Base-by-base conservation (phyloP, 306 rosid genomes). In the Ziziphus jujuba region DNA sequence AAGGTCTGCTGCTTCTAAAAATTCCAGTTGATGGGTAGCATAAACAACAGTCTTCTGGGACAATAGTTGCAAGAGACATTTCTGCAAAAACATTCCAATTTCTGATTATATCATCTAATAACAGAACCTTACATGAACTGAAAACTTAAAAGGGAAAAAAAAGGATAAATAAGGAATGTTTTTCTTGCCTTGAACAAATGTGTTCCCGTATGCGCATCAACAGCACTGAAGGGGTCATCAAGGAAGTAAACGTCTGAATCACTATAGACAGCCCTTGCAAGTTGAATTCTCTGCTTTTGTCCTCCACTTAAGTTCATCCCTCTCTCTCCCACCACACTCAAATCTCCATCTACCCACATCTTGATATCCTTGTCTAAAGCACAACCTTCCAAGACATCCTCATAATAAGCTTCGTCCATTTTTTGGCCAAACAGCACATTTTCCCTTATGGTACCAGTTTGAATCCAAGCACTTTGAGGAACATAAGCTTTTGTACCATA, bases 391-490 rank as follows among this genome's bases (percentile, higher is more conserved):
- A 92, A 55, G 64, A 92, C 96, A 56, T 74, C 70, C 62, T 86
- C 91, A 38, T 87, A 92, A 7, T 71, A 76, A 14, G 55, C 85
- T 51, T 35, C 22, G 0, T 81, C 74, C 87, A 92, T 89, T 72
- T 83, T 19, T 87, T 70, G 87, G 20, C 97, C 98, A 75, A 90
- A 92, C 77, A 92, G 31, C 9, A 92, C 81, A 66, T 92, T 92
- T 17, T 92, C 97, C 72, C 93, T 90, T 14, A 92, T 51, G 5
- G 97, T 86, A 65, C 97, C 97, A 2, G 97, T 81, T 63, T 90
- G 98, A 70, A 92, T 92, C 98, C 98, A 92, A 15, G 98, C 86
- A 81, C 90, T 87, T 70, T 92, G 98, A 2, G 98, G 93, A 35
- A 90, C 97, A 81, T 82, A 92, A 73, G 93, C 88, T 71, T 69